Evolutionary conservation across 176 grass and related monocot species (phyloP).

Genomic region (Juncus effusus): DNA sequence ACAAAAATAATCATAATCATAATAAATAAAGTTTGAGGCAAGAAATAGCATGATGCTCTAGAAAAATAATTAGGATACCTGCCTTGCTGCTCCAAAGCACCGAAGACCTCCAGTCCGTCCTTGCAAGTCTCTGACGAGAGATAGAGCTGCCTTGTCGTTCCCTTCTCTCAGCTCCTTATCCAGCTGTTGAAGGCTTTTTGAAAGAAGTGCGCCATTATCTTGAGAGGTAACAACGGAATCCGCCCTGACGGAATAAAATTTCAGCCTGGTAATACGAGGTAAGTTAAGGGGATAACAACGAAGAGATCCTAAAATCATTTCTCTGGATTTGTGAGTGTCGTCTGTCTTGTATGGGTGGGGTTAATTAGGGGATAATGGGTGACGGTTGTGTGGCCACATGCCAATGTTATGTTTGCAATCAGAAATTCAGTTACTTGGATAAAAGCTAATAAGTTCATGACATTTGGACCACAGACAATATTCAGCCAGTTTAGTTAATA

Average conservation of each 20-base stretch:
- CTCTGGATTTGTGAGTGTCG: neutral
- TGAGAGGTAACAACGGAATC: neutral
- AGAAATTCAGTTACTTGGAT: too few relatives aligned
- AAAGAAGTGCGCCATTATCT: neutral
- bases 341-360: too few relatives aligned
- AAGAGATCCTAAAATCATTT: constrained; percentile 3
- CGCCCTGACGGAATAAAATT: constrained; percentile 3
- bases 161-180: constrained; percentile 53
- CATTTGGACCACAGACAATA: too few relatives aligned
- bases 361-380: too few relatives aligned
- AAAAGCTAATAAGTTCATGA: too few relatives aligned
- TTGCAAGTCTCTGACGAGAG: constrained; percentile 45
- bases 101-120: constrained; percentile 38
- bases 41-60: neutral
- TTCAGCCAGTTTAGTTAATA: too few relatives aligned
- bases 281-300: neutral
- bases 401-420: too few relatives aligned
- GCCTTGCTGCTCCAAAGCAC: constrained; percentile 50
- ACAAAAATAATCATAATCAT: neutral
- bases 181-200: constrained; percentile 39
- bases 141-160: constrained; percentile 53
- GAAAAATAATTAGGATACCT: constrained; percentile 27
- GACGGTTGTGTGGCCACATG: too few relatives aligned
- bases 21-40: neutral
- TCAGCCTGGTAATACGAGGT: neutral